A percentile compares a stretch with the other conserved stretches of the same genome.
These are phyloP conservation scores for Conidiobolus incongruus DNA, from an alignment of 371 early-diverging fungal species.

Conservation along the genomic window DNA sequence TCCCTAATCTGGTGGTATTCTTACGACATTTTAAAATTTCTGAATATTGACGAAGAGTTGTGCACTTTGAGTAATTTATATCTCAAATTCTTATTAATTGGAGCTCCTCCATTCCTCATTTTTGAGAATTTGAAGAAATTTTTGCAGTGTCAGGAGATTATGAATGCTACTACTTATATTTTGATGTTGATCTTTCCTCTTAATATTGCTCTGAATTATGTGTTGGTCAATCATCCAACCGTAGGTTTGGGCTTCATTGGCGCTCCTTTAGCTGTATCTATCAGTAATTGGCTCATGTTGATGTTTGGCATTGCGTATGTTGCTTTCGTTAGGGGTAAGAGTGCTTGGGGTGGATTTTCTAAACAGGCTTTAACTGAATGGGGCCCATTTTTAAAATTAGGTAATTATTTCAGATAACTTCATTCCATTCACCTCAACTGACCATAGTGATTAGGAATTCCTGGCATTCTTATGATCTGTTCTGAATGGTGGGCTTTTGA, in stretches of 20 bases:
- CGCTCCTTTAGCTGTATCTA: constrained; percentile 52
- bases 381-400: constrained; percentile 43
- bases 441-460: too few species aligned
- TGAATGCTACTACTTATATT: constrained; percentile 56
- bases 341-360: constrained; percentile 74
- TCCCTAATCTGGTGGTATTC: constrained; percentile 50
- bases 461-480: constrained; percentile 45
- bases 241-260: constrained; percentile 58
- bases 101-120: constrained; percentile 49
- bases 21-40: constrained; percentile 18
- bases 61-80: constrained; percentile 26
- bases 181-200: constrained; percentile 43
- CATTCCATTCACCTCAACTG: neutral
- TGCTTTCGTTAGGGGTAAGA: constrained; percentile 31
- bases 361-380: constrained; percentile 30
- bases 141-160: constrained; percentile 57
- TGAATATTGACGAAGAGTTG: constrained; percentile 28
- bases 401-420: constrained; percentile 4
- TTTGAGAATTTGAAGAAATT: constrained; percentile 63
- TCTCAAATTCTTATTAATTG: constrained; percentile 35
- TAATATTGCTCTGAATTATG: constrained; percentile 46
- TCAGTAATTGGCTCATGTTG: constrained; percentile 55
- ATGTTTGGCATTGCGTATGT: constrained; percentile 33
- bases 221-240: constrained; percentile 40
- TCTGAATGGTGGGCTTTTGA: constrained; percentile 57